Evolutionary conservation across 1,284 basidiomycete species (phyloP).

Genomic region (Agaricales sp.): DNA sequence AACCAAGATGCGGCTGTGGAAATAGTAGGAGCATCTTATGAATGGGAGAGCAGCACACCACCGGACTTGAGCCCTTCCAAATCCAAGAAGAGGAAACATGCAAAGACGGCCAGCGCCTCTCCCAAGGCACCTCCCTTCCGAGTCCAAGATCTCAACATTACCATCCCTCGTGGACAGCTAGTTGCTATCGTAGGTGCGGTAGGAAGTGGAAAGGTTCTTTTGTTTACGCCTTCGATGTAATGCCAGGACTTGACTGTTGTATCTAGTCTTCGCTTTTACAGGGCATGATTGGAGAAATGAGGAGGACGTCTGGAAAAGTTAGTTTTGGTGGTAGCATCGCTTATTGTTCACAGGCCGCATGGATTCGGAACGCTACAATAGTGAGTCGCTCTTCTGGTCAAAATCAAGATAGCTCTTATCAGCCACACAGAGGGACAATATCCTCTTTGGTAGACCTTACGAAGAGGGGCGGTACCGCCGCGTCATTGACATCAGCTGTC

Average conservation of each 20-base stretch:
- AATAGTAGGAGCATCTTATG: constrained; percentile 40
- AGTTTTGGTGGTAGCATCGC: constrained; percentile 56
- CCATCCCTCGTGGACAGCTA: constrained; percentile 47
- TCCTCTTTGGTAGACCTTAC: constrained; percentile 60
- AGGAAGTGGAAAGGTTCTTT: constrained; percentile 35
- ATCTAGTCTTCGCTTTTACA: constrained; percentile 56
- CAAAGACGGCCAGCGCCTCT: constrained; percentile 5
- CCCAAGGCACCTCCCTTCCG: too few species aligned
- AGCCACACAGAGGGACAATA: constrained; percentile 40
- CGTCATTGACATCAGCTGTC: constrained; percentile 49
- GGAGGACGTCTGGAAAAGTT: constrained; percentile 39
- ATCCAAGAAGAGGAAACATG: constrained; percentile 4
- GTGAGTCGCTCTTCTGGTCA: constrained; percentile 25
- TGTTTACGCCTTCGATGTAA: background rate
- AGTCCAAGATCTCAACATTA: constrained; percentile 41
- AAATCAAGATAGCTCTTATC: constrained; percentile 1
- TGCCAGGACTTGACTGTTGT: constrained; percentile 4
- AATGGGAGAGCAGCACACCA: background rate
- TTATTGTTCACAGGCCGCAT: constrained; percentile 72
- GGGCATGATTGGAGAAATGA: constrained; percentile 72
- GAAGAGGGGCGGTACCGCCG: constrained; percentile 62
- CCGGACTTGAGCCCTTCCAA: background rate
- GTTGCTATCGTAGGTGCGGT: constrained; percentile 61
- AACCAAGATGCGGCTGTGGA: constrained; percentile 38
- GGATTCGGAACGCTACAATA: constrained; percentile 77